Evolutionary conservation across 2,329 filamentous ascomycete species (phyloP).

Genomic region (Aspergillus flavus): DNA sequence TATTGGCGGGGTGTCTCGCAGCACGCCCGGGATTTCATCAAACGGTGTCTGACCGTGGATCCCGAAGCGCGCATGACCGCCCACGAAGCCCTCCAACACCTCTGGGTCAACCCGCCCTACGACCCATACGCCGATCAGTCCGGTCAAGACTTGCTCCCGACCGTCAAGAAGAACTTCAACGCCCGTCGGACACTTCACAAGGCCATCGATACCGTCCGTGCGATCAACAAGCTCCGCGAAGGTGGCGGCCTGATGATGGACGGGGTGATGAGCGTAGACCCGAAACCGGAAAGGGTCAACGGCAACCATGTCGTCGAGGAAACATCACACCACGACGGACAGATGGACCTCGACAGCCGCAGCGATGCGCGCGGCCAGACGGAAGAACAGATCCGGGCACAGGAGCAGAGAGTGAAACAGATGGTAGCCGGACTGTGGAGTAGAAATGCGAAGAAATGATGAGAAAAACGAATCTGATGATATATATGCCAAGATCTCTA

Average conservation of each 20-base stretch:
- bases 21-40: slow-evolving; percentile 88
- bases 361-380: slow-evolving; percentile 64
- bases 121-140: slow-evolving; percentile 40
- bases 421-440: slow-evolving; percentile 61
- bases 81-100: slow-evolving; percentile 70
- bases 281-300: slow-evolving; percentile 51
- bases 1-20: slow-evolving; percentile 95
- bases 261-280: slow-evolving; percentile 60
- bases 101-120: slow-evolving; percentile 64
- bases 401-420: slow-evolving; percentile 62
- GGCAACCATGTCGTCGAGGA: slow-evolving; percentile 47
- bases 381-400: slow-evolving; percentile 62
- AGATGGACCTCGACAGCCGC: slow-evolving; percentile 60
- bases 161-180: slow-evolving; percentile 72
- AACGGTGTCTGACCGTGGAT: slow-evolving; percentile 87
- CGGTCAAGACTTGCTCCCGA: slow-evolving; percentile 62
- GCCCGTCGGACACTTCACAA: slow-evolving; percentile 66
- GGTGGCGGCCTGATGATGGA: slow-evolving; percentile 66
- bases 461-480: slow-evolving; percentile 5
- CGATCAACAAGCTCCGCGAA: slow-evolving; percentile 68
- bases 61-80: slow-evolving; percentile 85
- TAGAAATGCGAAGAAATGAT: slow-evolving; percentile 19
- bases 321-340: slow-evolving; percentile 25
- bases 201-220: slow-evolving; percentile 68
- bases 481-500: not conserved